Evolutionary conservation across 352 stramenopile genomes (phyloP), one percentile per base, ranked within the genome.

Genomic region (Pythium rhizo-oryzae): DNA sequence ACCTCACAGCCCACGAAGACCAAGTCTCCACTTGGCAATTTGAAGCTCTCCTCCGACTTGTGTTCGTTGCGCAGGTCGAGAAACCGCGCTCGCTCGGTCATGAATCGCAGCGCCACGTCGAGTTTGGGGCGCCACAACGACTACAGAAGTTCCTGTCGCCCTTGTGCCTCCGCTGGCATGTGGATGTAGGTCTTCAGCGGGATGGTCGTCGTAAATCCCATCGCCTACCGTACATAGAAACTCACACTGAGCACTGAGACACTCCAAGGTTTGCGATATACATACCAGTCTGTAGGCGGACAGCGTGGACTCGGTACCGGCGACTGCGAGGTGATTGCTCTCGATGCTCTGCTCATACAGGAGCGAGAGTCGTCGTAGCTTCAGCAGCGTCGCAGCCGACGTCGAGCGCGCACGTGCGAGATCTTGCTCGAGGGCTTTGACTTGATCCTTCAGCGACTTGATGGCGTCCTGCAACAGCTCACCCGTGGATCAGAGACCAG

Each of bases 121-220:
- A 74, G 15, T 15, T 74, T 65, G 2, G 55, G 35, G 1, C 46
- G 15, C 25, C 47, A 61, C 19, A 66, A 19, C 15, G 52, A 24
- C 4, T 30, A 39, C 12, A 71, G 43, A 25, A 71, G n/a, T n/a
- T 55, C 18, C 2, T 35, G 16, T 1, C 65, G 51, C 2, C 18
- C 23, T 0, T 28, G 21, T 6, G 44, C 21, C 23, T 70, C 63
- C 1, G 43, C 55, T 9, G 55, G 54, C 1, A 70, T 24, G 25
- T 70, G 63, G 56, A 70, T 65, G 25, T 60, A 65, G 33, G 56
- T 65, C 39, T 59, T 44, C 3, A 70, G 55, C 25, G 54, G 62
- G 19, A 67, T 55, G 16, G 51, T 61, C 50, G 61, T 44, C 19
- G 50, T 28, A 19, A 51, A 18, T 7, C 61, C 51, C 50, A 67